Conservation (phyloP, 208 protist genomes). For the Trypanosoma lewisi region DNA sequence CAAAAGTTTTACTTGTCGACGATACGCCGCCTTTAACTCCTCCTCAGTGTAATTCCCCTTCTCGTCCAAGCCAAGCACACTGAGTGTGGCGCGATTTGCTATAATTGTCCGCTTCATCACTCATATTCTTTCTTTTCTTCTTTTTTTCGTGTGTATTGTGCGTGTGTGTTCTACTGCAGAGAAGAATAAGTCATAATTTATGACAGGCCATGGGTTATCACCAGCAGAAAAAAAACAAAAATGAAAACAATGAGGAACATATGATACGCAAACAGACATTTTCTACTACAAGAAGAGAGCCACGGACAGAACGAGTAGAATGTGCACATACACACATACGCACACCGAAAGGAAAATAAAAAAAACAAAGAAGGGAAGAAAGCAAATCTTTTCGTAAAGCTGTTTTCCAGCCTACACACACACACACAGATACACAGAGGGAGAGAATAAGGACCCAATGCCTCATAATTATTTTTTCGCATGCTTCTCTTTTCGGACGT, state of each 20-base stretch:
- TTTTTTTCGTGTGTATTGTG: not conserved
- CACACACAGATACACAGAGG: not conserved
- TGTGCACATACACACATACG: not conserved
- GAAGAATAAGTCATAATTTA: too few relatives aligned
- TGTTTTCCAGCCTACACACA: not conserved
- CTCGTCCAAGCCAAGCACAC: constrained; percentile 26
- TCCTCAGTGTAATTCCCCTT: constrained; percentile 19
- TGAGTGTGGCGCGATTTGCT: not conserved
- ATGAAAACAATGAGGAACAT: constrained; percentile 1
- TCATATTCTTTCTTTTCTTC: not conserved
- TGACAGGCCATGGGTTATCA: too few relatives aligned
- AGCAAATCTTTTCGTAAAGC: not conserved
- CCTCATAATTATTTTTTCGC: constrained; percentile 5
- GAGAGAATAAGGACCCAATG: too few relatives aligned
- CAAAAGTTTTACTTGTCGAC: constrained; percentile 25
- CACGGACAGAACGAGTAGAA: not conserved
- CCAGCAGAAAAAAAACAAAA: constrained; percentile 10
- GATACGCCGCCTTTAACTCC: constrained; percentile 37
- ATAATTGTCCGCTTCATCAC: constrained; percentile 8
- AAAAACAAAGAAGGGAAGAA: not conserved
- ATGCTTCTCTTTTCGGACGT: constrained; percentile 8
- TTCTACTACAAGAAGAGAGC: not conserved
- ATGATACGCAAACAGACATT: constrained; percentile 3
- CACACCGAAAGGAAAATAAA: too few relatives aligned
- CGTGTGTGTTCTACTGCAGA: not conserved